Evolutionary conservation across 306 rosid genomes (phyloP), one percentile per base, ranked within the genome.

Genomic region (Pterocarpus santalinus): DNA sequence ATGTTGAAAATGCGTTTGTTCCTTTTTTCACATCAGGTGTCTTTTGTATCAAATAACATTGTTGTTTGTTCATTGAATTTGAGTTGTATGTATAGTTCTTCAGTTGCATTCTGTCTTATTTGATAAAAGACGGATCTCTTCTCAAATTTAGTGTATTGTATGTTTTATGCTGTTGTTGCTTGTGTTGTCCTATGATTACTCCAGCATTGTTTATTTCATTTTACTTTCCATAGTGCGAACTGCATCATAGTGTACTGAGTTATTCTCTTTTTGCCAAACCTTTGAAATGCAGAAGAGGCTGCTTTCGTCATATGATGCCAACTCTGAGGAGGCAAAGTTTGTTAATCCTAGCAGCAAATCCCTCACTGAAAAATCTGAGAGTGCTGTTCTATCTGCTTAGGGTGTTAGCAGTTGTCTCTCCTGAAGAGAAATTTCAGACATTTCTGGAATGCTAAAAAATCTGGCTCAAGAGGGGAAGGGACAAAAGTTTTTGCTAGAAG

Each of bases 361-460:
- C 53, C 58, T 74, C 78, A 49, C 66, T 13, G 78, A 49, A 17
- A 88, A 85, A 82, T 83, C 95, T 43, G 86, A 82, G 77, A 90
- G 83, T 80, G 89, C 86, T 17, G 81, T 91, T 76, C 82, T 92
- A 32, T 90, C 98, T 68, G 79, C 89, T 66, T 91, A 82, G 72
- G 77, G 79, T 76, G 57, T 17, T 14, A 39, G 56, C 81, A 53
- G 86, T 53, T 51, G 69, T 49, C 47, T 82, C 28, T 47, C 44
- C 34, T 57, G 73, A 41, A 75, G 58, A 46, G 11, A 6, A 35
- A n/a, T 39, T 68, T 72, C 56, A 51, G 6, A 53, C 70, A 53
- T 68, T 56, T 41, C 61, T 47, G n/a, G 72, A 78, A 67, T 57
- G 58, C 80, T 30, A 47, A 56, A 57, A n/a, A 28, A 16, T 39